These are phyloP conservation scores for Suaeda aralocaspica DNA, from an alignment of 148 eudicot genomes.

Conservation along the genomic window DNA sequence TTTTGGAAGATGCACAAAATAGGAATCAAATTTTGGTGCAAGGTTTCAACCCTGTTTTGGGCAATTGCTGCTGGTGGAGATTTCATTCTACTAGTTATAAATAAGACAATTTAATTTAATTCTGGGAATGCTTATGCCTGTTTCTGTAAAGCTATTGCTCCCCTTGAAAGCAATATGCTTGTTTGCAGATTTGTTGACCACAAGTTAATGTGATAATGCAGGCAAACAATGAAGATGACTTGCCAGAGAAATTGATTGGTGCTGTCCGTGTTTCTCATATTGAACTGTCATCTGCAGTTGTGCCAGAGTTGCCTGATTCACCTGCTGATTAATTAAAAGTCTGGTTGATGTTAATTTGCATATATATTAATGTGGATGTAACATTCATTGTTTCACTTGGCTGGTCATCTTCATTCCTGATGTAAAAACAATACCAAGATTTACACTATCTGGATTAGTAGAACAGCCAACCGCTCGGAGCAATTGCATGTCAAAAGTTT, in stretches of 20 bases:
- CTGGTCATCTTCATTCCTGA: constrained; percentile 14
- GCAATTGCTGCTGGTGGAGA: neutral
- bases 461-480: constrained; percentile 17
- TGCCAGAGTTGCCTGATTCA: constrained; percentile 61
- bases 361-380: constrained; percentile 25
- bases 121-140: neutral
- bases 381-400: constrained; percentile 18
- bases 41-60: neutral
- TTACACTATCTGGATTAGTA: constrained; percentile 3
- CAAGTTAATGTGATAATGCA: constrained; percentile 22
- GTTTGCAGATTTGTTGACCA: neutral
- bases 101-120: neutral
- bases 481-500: neutral
- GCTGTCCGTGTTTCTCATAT: constrained; percentile 89
- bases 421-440: constrained; percentile 18
- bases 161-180: constrained; percentile 1
- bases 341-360: constrained; percentile 9
- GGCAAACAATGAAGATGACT: constrained; percentile 77
- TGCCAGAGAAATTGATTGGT: constrained; percentile 88
- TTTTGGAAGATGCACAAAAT: neutral
- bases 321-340: constrained; percentile 25
- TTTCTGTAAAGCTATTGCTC: neutral
- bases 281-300: constrained; percentile 78
- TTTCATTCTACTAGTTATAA: neutral
- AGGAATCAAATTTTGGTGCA: neutral